phyloP scores from a whole-genome alignment of 306 rosid species.

The Malus sylvestris region DNA sequence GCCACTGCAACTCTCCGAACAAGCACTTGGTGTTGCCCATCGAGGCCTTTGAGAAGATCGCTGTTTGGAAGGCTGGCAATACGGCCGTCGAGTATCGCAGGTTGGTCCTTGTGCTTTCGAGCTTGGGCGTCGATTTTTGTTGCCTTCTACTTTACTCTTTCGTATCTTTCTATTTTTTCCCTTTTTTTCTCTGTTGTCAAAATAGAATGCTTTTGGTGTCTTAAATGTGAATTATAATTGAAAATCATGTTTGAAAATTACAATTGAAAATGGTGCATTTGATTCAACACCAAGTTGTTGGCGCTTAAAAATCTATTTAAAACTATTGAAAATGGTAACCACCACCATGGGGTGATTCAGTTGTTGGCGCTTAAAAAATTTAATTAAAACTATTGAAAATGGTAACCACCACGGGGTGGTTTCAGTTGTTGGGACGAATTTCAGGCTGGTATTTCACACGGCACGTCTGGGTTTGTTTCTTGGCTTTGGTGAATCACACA shows the following conservation, averaged over 20 bases:
- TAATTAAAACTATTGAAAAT: no score
- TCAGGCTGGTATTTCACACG: no score
- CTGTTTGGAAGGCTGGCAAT: constrained; percentile 95
- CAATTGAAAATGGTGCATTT: not conserved
- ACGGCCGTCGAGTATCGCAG: constrained; percentile 93
- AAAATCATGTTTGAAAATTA: not conserved
- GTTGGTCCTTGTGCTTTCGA: constrained; percentile 9
- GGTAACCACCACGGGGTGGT: no score
- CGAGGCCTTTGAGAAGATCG: constrained; percentile 93
- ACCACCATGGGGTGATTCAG: no score
- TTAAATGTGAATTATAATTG: not conserved
- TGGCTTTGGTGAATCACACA: no score
- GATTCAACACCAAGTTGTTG: not conserved
- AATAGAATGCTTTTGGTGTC: not conserved
- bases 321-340: no score
- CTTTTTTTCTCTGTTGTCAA: not conserved
- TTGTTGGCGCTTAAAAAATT: no score
- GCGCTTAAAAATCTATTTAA: not conserved
- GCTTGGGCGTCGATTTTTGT: no score
- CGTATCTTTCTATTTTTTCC: not conserved
- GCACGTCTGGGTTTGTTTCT: no score
- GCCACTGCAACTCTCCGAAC: constrained; percentile 84
- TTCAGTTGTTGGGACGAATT: no score
- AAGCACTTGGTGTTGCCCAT: constrained; percentile 85
- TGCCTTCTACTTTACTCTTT: not conserved